Conservation (phyloP, 2,329 filamentous ascomycete species). For the Fusarium mangiferae region DNA sequence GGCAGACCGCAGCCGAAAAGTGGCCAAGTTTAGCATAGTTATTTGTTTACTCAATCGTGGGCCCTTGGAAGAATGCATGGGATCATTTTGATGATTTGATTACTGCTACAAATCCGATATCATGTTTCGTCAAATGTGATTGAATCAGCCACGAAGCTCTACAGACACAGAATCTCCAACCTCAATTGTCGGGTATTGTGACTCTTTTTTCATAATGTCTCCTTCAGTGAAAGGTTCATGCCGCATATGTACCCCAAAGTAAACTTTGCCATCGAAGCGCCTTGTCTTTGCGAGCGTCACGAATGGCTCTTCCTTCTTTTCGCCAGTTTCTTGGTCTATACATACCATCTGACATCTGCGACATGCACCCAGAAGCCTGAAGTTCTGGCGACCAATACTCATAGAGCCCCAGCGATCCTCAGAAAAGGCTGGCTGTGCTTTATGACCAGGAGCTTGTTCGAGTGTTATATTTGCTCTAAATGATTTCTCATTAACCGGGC, state of each 20-base stretch:
- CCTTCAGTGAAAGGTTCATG: slow-evolving; percentile 48
- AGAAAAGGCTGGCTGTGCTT: slow-evolving; percentile 69
- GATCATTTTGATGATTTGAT: neutral
- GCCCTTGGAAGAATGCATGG: neutral
- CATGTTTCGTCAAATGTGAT: neutral
- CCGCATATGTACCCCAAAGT: slow-evolving; percentile 86
- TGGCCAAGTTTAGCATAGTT: neutral
- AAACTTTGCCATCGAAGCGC: slow-evolving; percentile 83
- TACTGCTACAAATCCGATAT: neutral
- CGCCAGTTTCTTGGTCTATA: slow-evolving; percentile 84
- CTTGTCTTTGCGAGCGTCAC: slow-evolving; percentile 88
- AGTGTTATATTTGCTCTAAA: slow-evolving; percentile 93
- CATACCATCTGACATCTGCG: slow-evolving; percentile 96
- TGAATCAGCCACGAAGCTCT: neutral
- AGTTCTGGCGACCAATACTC: slow-evolving; percentile 70
- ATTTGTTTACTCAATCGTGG: neutral
- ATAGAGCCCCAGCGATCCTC: slow-evolving; percentile 83
- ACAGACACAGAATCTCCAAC: slow-evolving; percentile 59
- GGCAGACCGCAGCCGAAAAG: neutral
- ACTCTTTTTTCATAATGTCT: slow-evolving; percentile 20
- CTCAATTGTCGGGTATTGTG: slow-evolving; percentile 54
- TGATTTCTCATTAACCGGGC: slow-evolving; percentile 73
- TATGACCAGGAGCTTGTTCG: slow-evolving; percentile 48
- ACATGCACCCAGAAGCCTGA: slow-evolving; percentile 83
- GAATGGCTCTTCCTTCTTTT: slow-evolving; percentile 85